A percentile compares a stretch with the other conserved stretches of the same genome.
Conservation (phyloP, 2,329 filamentous ascomycete genomes). For the Paracorniculantispora psalliotae region DNA sequence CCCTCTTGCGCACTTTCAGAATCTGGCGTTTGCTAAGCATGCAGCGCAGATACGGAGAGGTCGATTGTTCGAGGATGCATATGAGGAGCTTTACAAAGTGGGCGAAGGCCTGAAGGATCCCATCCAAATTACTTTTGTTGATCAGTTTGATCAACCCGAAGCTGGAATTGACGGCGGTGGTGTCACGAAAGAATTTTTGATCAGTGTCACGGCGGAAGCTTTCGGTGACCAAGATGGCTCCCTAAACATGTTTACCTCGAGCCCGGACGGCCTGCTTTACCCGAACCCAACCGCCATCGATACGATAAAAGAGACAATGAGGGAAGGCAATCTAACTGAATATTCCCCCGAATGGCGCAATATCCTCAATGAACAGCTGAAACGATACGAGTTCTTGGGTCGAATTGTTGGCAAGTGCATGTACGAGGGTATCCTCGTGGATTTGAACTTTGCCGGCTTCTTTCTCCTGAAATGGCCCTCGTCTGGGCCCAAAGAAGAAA, state of each 20-base stretch:
- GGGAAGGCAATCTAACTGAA: conserved; percentile 46
- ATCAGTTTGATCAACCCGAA: conserved; percentile 79
- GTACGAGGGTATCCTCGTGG: conserved; percentile 93
- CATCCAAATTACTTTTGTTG: conserved; percentile 94
- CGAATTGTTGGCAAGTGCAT: conserved; percentile 93
- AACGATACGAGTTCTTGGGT: conserved; percentile 84
- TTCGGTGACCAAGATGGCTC: conserved; percentile 53
- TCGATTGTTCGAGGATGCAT: conserved; percentile 80
- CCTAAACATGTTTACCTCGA: conserved; percentile 68
- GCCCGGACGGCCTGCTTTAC: conserved; percentile 80
- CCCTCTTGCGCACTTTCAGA: conserved; percentile 14
- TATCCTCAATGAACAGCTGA: conserved; percentile 56
- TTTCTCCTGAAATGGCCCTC: conserved; percentile 95
- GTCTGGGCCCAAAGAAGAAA: conserved; percentile 57
- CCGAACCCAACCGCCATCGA: conserved; percentile 79
- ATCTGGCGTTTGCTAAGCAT: conserved; percentile 50
- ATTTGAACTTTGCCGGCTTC: conserved; percentile 89
- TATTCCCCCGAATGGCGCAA: conserved; percentile 52
- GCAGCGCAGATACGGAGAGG: conserved; percentile 76
- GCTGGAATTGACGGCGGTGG: conserved; percentile 96
- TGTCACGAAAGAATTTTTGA: conserved; percentile 95
- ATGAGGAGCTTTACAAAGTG: conserved; percentile 73
- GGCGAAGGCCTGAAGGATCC: conserved; percentile 85
- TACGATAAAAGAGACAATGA: conserved; percentile 56
- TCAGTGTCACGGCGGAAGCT: conserved; percentile 78